Percentiles rank a stretch among this genome's conserved stretches.
Evolutionary conservation across 2,329 filamentous ascomycete genomes (phyloP).

Genomic region (Pestalotiopsis sp.): DNA sequence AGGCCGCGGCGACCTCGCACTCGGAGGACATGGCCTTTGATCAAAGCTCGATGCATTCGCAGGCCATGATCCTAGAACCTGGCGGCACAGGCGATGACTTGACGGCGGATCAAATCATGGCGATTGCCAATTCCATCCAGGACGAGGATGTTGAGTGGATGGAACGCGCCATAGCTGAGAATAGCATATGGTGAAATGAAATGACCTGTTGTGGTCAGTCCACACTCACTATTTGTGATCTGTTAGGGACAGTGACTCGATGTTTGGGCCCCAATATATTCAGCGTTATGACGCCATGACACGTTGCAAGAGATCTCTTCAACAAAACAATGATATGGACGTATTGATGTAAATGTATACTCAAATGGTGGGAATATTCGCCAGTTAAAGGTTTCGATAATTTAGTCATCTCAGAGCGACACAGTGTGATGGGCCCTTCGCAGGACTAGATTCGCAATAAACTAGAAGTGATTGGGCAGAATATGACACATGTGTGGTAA

Average conservation of each 20-base stretch:
- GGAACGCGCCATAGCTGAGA: conserved; percentile 5
- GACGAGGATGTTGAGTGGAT: conserved; percentile 9
- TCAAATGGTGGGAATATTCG: too few species aligned
- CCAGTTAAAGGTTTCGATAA: too few species aligned
- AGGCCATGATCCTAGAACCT: neutral
- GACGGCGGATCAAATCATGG: conserved; percentile 1
- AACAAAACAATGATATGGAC: too few species aligned
- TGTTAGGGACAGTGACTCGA: neutral
- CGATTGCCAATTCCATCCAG: conserved; percentile 1
- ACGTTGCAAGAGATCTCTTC: too few species aligned
- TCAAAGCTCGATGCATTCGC: neutral
- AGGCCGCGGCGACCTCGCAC: neutral
- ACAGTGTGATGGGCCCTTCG: too few species aligned
- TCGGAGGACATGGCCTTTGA: neutral
- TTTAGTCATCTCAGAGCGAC: too few species aligned
- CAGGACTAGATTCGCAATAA: too few species aligned
- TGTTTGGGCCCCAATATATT: too few species aligned
- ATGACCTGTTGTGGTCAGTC: neutral
- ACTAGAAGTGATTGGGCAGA: too few species aligned
- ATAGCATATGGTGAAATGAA: conserved; percentile 2
- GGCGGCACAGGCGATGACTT: neutral
- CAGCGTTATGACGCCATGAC: too few species aligned
- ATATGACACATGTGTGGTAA: too few species aligned
- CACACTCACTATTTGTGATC: neutral
- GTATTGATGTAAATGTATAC: too few species aligned